phyloP scores from a whole-genome alignment of 108 stramenopile species.

The Thalassiosira profunda region DNA sequence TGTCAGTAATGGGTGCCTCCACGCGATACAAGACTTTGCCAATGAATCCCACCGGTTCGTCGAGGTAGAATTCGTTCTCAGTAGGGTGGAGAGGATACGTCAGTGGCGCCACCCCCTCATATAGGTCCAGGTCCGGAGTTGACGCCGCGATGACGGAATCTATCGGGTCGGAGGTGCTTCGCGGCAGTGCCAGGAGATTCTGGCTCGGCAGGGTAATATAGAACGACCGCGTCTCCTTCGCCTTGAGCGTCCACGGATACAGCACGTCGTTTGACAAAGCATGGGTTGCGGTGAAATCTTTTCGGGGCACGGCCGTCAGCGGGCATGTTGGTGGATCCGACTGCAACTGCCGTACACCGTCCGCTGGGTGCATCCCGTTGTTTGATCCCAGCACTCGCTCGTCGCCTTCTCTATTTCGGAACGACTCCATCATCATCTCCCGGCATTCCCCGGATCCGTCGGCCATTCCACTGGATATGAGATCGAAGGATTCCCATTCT shows the following conservation, averaged over 20 bases:
- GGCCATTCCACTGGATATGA: neutral
- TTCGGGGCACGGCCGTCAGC: slow-evolving; percentile 7
- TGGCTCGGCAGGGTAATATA: slow-evolving; percentile 19
- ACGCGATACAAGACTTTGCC: slow-evolving; percentile 13
- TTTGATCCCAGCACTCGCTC: neutral
- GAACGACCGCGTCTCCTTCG: slow-evolving; percentile 1
- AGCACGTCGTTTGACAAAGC: neutral
- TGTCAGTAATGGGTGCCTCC: too few relatives aligned
- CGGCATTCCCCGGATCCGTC: neutral
- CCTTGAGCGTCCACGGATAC: neutral
- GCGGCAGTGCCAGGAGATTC: neutral
- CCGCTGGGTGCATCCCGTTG: neutral
- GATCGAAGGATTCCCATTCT: neutral
- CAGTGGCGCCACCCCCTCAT: slow-evolving; percentile 6
- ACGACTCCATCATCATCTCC: neutral
- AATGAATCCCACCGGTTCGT: slow-evolving; percentile 9
- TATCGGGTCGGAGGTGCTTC: neutral
- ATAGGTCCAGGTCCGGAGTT: slow-evolving; percentile 15
- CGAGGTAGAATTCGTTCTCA: neutral
- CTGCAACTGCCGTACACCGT: too few relatives aligned
- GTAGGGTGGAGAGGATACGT: slow-evolving; percentile 12
- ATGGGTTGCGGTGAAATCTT: slow-evolving; percentile 6
- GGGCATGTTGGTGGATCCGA: neutral
- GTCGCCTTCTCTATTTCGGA: too few relatives aligned
- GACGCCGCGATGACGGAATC: neutral